Evolutionary conservation across 305 asterid genomes (phyloP), one percentile per base, ranked within the genome.

Genomic region (Fraxinus ornus): DNA sequence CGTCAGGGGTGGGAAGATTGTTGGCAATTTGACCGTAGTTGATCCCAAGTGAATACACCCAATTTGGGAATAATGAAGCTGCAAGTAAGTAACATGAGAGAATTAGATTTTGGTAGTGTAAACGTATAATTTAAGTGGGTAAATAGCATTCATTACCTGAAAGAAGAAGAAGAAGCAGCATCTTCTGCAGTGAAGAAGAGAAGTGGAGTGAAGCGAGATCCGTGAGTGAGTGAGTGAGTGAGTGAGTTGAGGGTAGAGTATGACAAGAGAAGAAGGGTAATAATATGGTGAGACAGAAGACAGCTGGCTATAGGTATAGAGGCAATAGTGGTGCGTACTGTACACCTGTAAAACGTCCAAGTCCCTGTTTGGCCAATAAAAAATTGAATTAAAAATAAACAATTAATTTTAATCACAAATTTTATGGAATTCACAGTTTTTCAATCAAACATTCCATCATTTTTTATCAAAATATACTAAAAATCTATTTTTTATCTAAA

Each of bases 1-100:
- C 79, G 10, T 90, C 91, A 0, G 98, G 97, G 33, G 86, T 84
- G 3, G 98, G 98, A 60, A 95, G 94, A 82, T 95, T 92, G 91
- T 92, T 86, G 17, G 96, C 98, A 75, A 95, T 86, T 84, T 91
- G 94, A 49, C 98, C 98, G 79, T 95, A 95, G 92, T 95, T 95
- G 85, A 95, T 90, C 35, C 98, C 98, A 0, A 95, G 83, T 7
- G 95, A 72, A 26, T 79, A 32, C 57, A 85, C 92, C 81, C 41
- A 2, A 71, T 70, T 70, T 70, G 75, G 75, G 4, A 70, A 70
- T 15, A 70, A 32, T 70, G 75, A 70, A 4, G 5, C 75, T 70
- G 75, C 75, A 70, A 30, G 75, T 13, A 10, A 70, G 8, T 30
- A 70, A 28, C 21, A 28, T 2, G 15, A 70, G 7, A 28, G 21